Percentiles rank a stretch among this genome's conserved stretches.
phyloP scores from a whole-genome alignment of 75 land plant species.

The Sequoiadendron giganteum region DNA sequence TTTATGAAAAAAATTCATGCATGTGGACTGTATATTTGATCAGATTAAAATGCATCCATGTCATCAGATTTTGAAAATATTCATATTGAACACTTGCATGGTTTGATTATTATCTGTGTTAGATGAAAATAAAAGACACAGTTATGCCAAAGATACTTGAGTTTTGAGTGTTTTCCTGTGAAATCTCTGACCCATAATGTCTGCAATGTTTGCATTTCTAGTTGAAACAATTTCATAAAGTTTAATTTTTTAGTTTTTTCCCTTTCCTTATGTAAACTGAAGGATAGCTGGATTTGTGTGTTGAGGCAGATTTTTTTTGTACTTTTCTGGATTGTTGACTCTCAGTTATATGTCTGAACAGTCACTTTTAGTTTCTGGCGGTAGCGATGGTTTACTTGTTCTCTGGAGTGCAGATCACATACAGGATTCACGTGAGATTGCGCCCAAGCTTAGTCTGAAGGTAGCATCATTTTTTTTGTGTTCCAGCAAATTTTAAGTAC shows the following conservation, averaged over 20 bases:
- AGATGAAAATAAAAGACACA: not conserved
- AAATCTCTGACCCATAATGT: not conserved
- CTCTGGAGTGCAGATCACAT: conserved; percentile 95
- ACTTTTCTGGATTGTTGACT: not conserved
- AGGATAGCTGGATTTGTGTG: not conserved
- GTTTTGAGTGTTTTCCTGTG: not conserved
- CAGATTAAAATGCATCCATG: not conserved
- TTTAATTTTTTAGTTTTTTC: not conserved
- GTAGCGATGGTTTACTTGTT: conserved; percentile 84
- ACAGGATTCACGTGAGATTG: conserved; percentile 87
- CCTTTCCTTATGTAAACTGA: not conserved
- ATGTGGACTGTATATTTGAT: too few species aligned
- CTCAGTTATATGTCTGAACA: conserved; percentile 21
- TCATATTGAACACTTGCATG: not conserved
- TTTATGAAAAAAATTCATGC: too few species aligned
- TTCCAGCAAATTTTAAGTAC: not conserved
- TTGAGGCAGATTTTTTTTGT: not conserved
- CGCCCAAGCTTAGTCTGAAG: conserved; percentile 94
- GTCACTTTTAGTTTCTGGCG: conserved; percentile 95
- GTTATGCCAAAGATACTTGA: not conserved
- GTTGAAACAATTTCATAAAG: not conserved
- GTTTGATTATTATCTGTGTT: not conserved
- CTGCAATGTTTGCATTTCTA: not conserved
- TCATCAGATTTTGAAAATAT: not conserved
- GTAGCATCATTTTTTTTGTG: conserved; percentile 25